Evolutionary conservation across 106 monocot genomes (phyloP), one percentile per base, ranked within the genome.

Genomic region (Triglochin maritima): DNA sequence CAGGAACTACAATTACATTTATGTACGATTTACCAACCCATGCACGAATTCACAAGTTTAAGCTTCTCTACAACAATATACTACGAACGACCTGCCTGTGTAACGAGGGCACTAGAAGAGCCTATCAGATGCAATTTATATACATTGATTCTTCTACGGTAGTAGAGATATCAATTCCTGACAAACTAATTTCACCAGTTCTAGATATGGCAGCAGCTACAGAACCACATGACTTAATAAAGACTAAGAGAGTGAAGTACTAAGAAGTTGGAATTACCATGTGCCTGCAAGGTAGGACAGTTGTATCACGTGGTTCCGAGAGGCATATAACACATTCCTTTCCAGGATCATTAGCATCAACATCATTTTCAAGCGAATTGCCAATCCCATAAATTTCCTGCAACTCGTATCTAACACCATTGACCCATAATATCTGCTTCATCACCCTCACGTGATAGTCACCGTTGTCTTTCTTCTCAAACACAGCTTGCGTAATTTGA

Each of bases 341-440:
- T 42, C 82, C 88, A 47, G 81, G 77, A 70, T 84, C 88, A 77
- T 82, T 85, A 4, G 67, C 84, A 68, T 88, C 84, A 72, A 65
- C 70, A 48, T 88, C 81, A 46, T 70, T 62, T 6, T 79, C 87
- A 71, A 88, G 76, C 3, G 88, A 88, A 67, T 84, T 81, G 3
- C 88, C 88, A 51, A 88, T 88, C 14, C 88, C 84, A 65, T 88
- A 88, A 15, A 88, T 88, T 72, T 88, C 84, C 56, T 88, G 88
- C 74, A 88, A 62, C 46, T 88, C 84, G 55, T 84, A 88, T 57
- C 84, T 69, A 62, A 65, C 72, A 56, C 66, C 72, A 64, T 75
- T 77, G 4, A 82, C 82, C 81, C 84, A 88, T 55, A 88, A 74
- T 41, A 80, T 85, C 68, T 88, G 88, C 68, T 82, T 82, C 57